These are phyloP conservation scores for Claviceps africana DNA, from an alignment of 2,329 filamentous ascomycete genomes.

Conservation along the genomic window DNA sequence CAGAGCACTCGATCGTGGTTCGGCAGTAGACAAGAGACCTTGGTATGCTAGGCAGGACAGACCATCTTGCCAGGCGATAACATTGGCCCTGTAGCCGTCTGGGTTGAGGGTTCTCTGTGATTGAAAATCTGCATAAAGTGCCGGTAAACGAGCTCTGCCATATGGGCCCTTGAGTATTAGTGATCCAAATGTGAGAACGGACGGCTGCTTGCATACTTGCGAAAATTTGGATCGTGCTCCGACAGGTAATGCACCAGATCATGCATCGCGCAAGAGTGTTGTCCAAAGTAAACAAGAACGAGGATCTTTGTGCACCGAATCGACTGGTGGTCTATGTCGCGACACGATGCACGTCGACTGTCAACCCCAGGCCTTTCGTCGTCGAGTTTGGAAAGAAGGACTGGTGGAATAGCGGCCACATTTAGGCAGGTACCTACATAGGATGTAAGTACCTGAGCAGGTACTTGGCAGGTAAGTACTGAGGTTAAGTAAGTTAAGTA, in stretches of 20 bases:
- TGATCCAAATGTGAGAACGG: neutral
- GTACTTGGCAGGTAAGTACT: no score
- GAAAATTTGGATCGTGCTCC: constrained; percentile 46
- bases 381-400: no score
- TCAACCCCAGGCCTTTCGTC: no score
- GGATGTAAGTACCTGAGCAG: no score
- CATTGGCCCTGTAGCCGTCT: constrained; percentile 71
- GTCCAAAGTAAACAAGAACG: neutral
- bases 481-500: no score
- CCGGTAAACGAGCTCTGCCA: constrained; percentile 60
- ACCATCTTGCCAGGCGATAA: constrained; percentile 63
- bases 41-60: constrained; percentile 54
- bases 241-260: constrained; percentile 55
- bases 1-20: constrained; percentile 31
- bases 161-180: neutral
- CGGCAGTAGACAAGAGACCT: constrained; percentile 35
- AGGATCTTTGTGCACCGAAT: neutral
- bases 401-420: no score
- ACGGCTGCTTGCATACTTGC: constrained; percentile 27
- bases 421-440: no score
- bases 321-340: neutral
- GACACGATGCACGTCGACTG: no score
- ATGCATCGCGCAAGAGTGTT: constrained; percentile 30
- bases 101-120: constrained; percentile 63
- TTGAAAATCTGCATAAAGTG: constrained; percentile 78